phyloP scores from a whole-genome alignment of 1,139 yeast species.

The Lodderomyces beijingensis region DNA sequence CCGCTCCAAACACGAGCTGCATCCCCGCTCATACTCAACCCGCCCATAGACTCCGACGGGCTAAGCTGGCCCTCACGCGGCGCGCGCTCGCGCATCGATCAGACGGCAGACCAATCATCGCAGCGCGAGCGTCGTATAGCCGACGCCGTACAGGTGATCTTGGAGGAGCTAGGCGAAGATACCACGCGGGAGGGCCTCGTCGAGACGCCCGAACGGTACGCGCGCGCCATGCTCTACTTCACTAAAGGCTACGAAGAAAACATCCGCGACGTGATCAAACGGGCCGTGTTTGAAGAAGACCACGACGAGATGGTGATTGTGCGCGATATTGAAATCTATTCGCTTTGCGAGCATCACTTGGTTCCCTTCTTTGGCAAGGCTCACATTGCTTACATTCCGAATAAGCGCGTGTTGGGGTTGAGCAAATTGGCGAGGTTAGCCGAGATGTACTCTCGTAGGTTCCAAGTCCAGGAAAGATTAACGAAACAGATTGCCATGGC shows the following conservation, averaged over 20 bases:
- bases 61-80: slow-evolving; percentile 94
- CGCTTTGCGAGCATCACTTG: slow-evolving; percentile 94
- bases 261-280: slow-evolving; percentile 81
- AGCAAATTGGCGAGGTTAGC: slow-evolving; percentile 93
- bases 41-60: slow-evolving; percentile 88
- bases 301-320: slow-evolving; percentile 99
- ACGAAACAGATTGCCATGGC: slow-evolving; percentile 98
- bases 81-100: slow-evolving; percentile 69
- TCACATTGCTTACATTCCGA: slow-evolving; percentile 95
- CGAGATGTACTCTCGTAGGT: slow-evolving; percentile 91
- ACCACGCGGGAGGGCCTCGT: slow-evolving; percentile 80
- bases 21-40: slow-evolving; percentile 75
- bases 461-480: slow-evolving; percentile 94
- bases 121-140: slow-evolving; percentile 74
- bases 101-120: slow-evolving; percentile 55
- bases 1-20: slow-evolving; percentile 77
- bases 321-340: slow-evolving; percentile 85
- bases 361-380: slow-evolving; percentile 97
- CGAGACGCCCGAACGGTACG: slow-evolving; percentile 95
- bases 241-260: slow-evolving; percentile 97
- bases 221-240: slow-evolving; percentile 91
- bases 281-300: slow-evolving; percentile 96
- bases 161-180: slow-evolving; percentile 89
- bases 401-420: slow-evolving; percentile 88
- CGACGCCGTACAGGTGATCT: slow-evolving; percentile 75